phyloP scores from a whole-genome alignment of 2,329 filamentous ascomycete genomes.

The Ophiosphaerella korrae region DNA sequence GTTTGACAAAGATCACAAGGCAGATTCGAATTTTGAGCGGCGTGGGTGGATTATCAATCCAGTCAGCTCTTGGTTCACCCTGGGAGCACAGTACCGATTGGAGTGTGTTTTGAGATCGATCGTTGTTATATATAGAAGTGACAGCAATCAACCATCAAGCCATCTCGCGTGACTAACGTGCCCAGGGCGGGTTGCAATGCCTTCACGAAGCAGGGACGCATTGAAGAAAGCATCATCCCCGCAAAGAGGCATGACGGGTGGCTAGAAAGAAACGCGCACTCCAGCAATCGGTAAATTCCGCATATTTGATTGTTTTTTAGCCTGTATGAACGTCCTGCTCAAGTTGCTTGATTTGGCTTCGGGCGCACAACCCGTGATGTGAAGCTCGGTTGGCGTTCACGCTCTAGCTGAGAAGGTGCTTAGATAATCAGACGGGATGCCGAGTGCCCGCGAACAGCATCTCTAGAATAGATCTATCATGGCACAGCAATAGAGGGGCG shows the following conservation, averaged over 20 bases:
- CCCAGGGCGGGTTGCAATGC: background rate
- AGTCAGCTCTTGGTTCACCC: conserved; percentile 3
- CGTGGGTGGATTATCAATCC: background rate
- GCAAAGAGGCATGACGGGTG: conserved; percentile 11
- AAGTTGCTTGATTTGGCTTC: conserved; percentile 9
- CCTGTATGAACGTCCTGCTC: background rate
- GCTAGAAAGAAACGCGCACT: background rate
- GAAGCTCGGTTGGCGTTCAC: conserved; percentile 26
- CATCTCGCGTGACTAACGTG: conserved; percentile 12
- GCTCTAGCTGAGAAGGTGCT: conserved; percentile 16
- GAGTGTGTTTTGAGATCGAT: conserved; percentile 1
- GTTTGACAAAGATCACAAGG: background rate
- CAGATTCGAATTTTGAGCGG: background rate
- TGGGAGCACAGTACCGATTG: background rate
- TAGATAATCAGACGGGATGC: conserved; percentile 7
- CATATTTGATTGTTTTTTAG: background rate
- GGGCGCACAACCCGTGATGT: conserved; percentile 5
- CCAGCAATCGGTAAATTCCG: background rate
- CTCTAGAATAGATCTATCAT: conserved; percentile 3
- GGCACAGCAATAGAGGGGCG: conserved; percentile 9
- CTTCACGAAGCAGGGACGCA: conserved; percentile 1
- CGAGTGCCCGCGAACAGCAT: background rate
- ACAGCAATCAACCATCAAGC: conserved; percentile 13
- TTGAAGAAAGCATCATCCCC: conserved; percentile 8
- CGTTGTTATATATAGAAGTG: conserved; percentile 8